Conservation (phyloP, 139 green algal genomes). For the Chlorella ohadii region DNA sequence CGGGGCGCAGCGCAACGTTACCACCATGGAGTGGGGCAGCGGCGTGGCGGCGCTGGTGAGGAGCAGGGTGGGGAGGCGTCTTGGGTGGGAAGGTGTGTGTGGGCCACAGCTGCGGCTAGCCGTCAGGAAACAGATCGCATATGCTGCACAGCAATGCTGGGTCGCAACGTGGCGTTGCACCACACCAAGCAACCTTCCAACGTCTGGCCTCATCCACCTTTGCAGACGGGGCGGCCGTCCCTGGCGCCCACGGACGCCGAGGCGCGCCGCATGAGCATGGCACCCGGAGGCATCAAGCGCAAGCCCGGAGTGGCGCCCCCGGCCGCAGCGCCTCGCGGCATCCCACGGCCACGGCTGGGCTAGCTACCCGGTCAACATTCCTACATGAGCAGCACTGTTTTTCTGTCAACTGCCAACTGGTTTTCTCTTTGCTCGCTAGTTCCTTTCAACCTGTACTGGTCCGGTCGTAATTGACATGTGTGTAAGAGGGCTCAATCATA, state of each 20-base stretch:
- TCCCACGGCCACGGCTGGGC: constrained; percentile 21
- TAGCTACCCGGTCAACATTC: neutral
- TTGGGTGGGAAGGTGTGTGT: neutral
- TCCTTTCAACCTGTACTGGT: no score
- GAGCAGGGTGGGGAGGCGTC: no score
- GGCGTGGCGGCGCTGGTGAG: constrained; percentile 5
- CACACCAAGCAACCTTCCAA: neutral
- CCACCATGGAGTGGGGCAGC: neutral
- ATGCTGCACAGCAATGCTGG: no score
- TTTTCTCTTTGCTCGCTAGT: no score
- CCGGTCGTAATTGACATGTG: no score
- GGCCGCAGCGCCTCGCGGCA: neutral
- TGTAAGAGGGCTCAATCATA: no score
- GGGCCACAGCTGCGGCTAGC: no score
- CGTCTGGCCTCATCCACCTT: neutral
- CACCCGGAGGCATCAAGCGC: constrained; percentile 13
- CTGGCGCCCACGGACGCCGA: constrained; percentile 25
- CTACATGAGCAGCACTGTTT: no score
- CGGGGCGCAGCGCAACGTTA: constrained; percentile 59
- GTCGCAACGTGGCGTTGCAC: no score
- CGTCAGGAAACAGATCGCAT: no score
- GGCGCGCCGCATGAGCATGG: constrained; percentile 31
- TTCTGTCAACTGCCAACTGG: no score
- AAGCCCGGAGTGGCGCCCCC: constrained; percentile 5
- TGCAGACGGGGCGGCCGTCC: constrained; percentile 29